Evolutionary conservation across 2,329 filamentous ascomycete genomes (phyloP), one percentile per base, ranked within the genome.

Genomic region (Aplosporella prunicola): DNA sequence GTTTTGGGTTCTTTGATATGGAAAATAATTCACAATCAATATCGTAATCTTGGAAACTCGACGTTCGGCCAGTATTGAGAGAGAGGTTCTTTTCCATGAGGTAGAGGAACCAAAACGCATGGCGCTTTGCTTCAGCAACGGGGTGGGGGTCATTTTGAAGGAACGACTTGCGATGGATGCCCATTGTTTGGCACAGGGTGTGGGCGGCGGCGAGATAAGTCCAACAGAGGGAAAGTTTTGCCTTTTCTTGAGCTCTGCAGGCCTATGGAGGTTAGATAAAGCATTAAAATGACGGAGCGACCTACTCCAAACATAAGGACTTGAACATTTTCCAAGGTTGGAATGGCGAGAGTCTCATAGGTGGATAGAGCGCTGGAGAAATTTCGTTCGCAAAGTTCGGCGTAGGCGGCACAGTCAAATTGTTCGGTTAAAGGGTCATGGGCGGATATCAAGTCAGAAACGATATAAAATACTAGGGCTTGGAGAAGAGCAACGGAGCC

Each of bases 301-400:
- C 45, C 34, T 43, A 47, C 45, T 14, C 49, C 55, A 13, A 61
- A 38, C 4, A 57, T 29, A 4, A 61, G 43, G 11, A 54, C 53
- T 37, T 58, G 50, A 16, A 60, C 51, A 20, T 61, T 61, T 32
- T 62, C 58, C 32, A 52, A 52, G 14, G 42, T 57, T 4, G 56
- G 34, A 3, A 36, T 22, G 8, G 16, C 25, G 4, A 36, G 49
- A 4, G 53, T 48, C 32, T 60, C 41, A 38, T 55, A 54, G 1
- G 58, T 45, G 25, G 56, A 51, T 5, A 61, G 43, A 18, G 57
- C 49, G 20, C 48, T 57, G 43, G 69, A 64, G 13, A 71, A 48
- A 32, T 71, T 71, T 11, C 52, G 45, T 20, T 56, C 59, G 43
- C 67, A 67, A 8, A 60, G 46, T 2, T 48, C 45, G 1, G 51